Percentiles rank a stretch among this genome's conserved stretches.
Conservation (phyloP, 2,329 filamentous ascomycete genomes). For the Botrytis pseudocinerea region DNA sequence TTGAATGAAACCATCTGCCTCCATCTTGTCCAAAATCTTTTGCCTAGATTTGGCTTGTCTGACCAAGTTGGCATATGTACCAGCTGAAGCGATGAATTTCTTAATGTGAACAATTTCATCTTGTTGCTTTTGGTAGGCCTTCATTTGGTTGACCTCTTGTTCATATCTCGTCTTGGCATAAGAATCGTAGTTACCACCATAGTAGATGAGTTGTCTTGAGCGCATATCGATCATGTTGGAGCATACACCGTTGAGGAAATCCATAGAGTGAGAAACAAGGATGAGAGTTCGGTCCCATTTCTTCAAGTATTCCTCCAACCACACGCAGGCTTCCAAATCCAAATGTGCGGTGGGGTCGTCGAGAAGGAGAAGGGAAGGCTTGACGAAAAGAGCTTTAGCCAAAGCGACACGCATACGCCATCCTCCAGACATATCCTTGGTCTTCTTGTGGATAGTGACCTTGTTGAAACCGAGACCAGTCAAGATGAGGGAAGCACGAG, state of each 20-base stretch:
- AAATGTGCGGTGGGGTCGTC: conserved; percentile 99
- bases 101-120: conserved; percentile 99
- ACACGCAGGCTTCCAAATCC: conserved; percentile 98
- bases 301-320: conserved; percentile 99
- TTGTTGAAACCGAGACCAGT: conserved; percentile 99
- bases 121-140: conserved; percentile 98
- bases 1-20: conserved; percentile 98
- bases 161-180: conserved; percentile 93
- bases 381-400: conserved; percentile 96
- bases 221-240: conserved; percentile 99
- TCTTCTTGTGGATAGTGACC: conserved; percentile 96
- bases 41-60: conserved; percentile 98
- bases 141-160: conserved; percentile 97
- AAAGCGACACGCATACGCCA: conserved; percentile 99
- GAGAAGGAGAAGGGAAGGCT: conserved; percentile 90
- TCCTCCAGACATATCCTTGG: conserved; percentile 99
- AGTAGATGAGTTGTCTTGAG: conserved; percentile 84
- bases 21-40: conserved; percentile 99
- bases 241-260: conserved; percentile 99
- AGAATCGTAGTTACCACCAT: conserved; percentile 99
- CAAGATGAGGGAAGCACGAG: conserved; percentile 91
- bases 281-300: conserved; percentile 98
- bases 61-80: conserved; percentile 99
- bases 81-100: conserved; percentile 99
- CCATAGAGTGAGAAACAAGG: conserved; percentile 95